Percentiles rank a stretch among this genome's conserved stretches.
phyloP scores from a whole-genome alignment of 257 asterid species.

The Haberlea rhodopensis region DNA sequence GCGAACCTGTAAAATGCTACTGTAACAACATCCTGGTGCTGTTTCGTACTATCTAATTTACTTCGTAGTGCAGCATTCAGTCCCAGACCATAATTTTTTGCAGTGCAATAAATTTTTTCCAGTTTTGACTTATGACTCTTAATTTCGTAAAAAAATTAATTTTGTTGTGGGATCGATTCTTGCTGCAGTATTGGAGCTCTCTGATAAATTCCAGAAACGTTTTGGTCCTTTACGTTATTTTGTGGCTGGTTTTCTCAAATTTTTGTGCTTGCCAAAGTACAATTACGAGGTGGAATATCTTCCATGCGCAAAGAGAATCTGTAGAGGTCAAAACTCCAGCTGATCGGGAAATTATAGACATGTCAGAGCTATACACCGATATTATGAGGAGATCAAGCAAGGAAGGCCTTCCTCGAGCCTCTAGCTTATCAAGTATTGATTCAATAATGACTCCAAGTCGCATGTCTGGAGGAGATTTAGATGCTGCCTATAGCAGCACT shows the following conservation, averaged over 20 bases:
- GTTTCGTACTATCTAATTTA: not conserved
- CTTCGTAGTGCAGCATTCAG: not conserved
- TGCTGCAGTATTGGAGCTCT: slow-evolving; percentile 82
- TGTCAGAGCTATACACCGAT: slow-evolving; percentile 85
- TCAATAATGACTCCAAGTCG: slow-evolving; percentile 90
- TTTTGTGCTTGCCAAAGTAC: slow-evolving; percentile 91
- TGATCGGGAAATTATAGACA: slow-evolving; percentile 59
- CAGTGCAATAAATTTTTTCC: not conserved
- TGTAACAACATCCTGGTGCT: not conserved
- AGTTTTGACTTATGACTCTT: not conserved
- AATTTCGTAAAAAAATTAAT: not conserved
- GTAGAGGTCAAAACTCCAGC: slow-evolving; percentile 48
- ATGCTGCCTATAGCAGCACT: slow-evolving; percentile 73
- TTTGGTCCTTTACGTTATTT: slow-evolving; percentile 95
- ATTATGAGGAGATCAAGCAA: slow-evolving; percentile 91
- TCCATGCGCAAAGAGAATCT: slow-evolving; percentile 57
- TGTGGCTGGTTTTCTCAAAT: slow-evolving; percentile 93
- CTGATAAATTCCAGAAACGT: slow-evolving; percentile 87
- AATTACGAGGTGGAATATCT: slow-evolving; percentile 88
- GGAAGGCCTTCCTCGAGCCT: slow-evolving; percentile 94
- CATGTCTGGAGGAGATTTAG: slow-evolving; percentile 66
- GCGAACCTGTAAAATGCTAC: not conserved
- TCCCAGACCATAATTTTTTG: not conserved
- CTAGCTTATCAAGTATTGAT: slow-evolving; percentile 93
- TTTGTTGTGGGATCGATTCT: slow-evolving; percentile 12